A percentile compares a stretch with the other conserved stretches of the same genome.
Evolutionary conservation across 345 rosid species (phyloP).

Genomic region (Excoecaria agallocha): DNA sequence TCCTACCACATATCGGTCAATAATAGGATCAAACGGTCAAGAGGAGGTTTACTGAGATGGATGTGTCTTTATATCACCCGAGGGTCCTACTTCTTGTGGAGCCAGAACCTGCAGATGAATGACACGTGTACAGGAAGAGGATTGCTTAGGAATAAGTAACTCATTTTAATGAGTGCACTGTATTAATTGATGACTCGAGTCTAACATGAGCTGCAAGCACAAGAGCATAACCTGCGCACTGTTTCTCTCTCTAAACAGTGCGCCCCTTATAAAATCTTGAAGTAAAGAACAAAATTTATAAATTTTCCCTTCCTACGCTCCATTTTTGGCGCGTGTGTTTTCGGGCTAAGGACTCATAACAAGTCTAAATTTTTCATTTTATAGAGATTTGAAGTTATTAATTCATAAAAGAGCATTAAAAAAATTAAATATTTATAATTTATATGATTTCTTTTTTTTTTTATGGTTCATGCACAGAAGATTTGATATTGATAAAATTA

Average conservation of each 20-base stretch:
- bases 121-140: background rate
- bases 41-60: background rate
- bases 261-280: too few relatives aligned
- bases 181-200: background rate
- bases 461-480: too few relatives aligned
- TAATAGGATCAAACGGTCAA: background rate
- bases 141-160: background rate
- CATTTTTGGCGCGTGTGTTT: background rate
- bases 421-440: too few relatives aligned
- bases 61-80: background rate
- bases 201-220: conserved; percentile 1
- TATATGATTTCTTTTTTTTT: too few relatives aligned
- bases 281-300: background rate
- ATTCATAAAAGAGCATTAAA: too few relatives aligned
- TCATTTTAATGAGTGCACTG: background rate
- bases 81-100: background rate
- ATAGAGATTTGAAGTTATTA: too few relatives aligned
- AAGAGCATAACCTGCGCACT: conserved; percentile 4
- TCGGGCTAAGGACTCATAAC: too few relatives aligned
- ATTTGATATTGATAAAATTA: too few relatives aligned
- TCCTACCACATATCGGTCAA: background rate
- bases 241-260: too few relatives aligned
- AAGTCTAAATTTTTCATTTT: too few relatives aligned
- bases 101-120: background rate
- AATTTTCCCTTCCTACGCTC: background rate